These are phyloP conservation scores for Blastomyces emzantsi DNA, from an alignment of 2,329 filamentous ascomycete species.

Conservation along the genomic window DNA sequence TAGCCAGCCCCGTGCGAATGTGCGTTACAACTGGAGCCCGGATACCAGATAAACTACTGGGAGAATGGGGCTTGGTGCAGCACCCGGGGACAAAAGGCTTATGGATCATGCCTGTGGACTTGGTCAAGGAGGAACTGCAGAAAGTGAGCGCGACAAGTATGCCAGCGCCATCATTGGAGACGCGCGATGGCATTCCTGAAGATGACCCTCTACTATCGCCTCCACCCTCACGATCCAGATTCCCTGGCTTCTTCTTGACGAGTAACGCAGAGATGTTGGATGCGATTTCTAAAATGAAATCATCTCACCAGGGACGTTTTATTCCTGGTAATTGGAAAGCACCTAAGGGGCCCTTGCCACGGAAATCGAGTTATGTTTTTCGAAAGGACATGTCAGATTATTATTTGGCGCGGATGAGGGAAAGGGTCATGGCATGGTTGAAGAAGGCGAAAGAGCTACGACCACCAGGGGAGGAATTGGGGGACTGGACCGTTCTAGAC, in stretches of 20 bases:
- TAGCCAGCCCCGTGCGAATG: slow-evolving; percentile 30
- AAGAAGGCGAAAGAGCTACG: slow-evolving; percentile 23
- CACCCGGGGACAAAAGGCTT: slow-evolving; percentile 21
- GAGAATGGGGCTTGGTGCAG: slow-evolving; percentile 30
- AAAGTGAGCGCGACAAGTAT: not conserved
- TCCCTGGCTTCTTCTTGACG: slow-evolving; percentile 8
- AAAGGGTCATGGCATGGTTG: slow-evolving; percentile 30
- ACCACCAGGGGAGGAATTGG: slow-evolving; percentile 13
- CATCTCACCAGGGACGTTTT: slow-evolving; percentile 10
- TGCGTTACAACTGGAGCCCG: slow-evolving; percentile 27
- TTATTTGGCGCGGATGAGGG: slow-evolving; percentile 31
- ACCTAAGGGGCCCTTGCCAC: slow-evolving; percentile 23
- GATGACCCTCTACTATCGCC: not conserved
- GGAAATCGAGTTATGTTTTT: slow-evolving; percentile 34
- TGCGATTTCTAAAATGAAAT: slow-evolving; percentile 5
- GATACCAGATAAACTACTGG: slow-evolving; percentile 28
- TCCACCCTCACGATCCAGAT: not conserved
- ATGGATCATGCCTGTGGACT: slow-evolving; percentile 29
- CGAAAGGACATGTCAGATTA: slow-evolving; percentile 41
- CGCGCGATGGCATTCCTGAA: not conserved
- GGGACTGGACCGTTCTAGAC: slow-evolving; percentile 23
- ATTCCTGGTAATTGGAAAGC: slow-evolving; percentile 25
- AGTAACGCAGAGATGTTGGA: slow-evolving; percentile 7
- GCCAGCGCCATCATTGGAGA: not conserved
- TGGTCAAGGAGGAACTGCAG: slow-evolving; percentile 27